These are phyloP conservation scores for Arthroderma sp. DNA, from an alignment of 2,329 filamentous ascomycete species.

Conservation along the genomic window DNA sequence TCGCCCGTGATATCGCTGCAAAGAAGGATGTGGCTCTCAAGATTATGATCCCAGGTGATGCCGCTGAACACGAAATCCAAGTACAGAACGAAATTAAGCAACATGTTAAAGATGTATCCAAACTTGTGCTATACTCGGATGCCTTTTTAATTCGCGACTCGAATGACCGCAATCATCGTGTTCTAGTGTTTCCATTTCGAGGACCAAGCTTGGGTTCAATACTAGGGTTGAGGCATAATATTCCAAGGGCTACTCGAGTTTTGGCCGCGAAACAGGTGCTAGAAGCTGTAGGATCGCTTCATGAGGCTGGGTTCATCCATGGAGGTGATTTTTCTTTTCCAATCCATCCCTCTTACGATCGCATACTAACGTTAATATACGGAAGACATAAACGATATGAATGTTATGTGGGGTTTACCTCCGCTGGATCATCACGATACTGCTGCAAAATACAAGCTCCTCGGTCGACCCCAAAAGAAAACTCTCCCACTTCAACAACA, in stretches of 20 bases:
- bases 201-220: neutral
- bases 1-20: slow-evolving; percentile 5
- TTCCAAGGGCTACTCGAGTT: slow-evolving; percentile 6
- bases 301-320: slow-evolving; percentile 7
- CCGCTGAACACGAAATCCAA: slow-evolving; percentile 3
- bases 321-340: slow-evolving; percentile 2
- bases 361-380: slow-evolving; percentile 2
- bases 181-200: slow-evolving; percentile 1
- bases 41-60: slow-evolving; percentile 1
- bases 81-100: slow-evolving; percentile 4
- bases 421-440: slow-evolving; percentile 5
- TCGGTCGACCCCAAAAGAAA: slow-evolving; percentile 5
- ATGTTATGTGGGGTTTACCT: slow-evolving; percentile 8
- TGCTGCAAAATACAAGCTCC: slow-evolving; percentile 5
- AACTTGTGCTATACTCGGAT: slow-evolving; percentile 3
- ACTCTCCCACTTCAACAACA: slow-evolving; percentile 1
- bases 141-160: neutral
- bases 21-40: slow-evolving; percentile 5
- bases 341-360: neutral
- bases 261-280: slow-evolving; percentile 7
- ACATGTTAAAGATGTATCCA: slow-evolving; percentile 2
- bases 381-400: slow-evolving; percentile 6
- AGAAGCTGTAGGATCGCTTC: slow-evolving; percentile 5
- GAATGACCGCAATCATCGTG: neutral
- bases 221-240: neutral